These are phyloP conservation scores for Allium fistulosum DNA, from an alignment of 106 monocot species.

Conservation along the genomic window DNA sequence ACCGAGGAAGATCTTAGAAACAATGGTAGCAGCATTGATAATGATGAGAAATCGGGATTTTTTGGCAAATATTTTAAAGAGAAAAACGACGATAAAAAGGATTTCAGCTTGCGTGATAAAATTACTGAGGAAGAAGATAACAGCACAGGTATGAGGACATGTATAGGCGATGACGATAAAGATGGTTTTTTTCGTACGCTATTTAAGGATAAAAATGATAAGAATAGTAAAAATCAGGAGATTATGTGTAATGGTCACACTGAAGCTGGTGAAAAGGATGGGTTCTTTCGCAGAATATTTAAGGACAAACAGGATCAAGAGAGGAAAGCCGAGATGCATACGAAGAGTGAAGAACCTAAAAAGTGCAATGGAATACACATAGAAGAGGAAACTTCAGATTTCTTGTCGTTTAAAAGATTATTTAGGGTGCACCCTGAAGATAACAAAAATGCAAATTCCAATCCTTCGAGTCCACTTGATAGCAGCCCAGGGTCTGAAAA, in stretches of 20 bases:
- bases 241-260: constrained; percentile 20
- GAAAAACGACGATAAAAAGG: constrained; percentile 46
- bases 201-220: constrained; percentile 65
- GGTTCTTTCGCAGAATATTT: constrained; percentile 76
- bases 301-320: constrained; percentile 81
- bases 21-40: constrained; percentile 18
- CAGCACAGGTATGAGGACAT: constrained; percentile 9
- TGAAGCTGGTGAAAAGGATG: constrained; percentile 57
- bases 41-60: constrained; percentile 59
- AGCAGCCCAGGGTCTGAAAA: constrained; percentile 90
- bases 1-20: constrained; percentile 29
- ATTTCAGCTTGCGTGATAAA: constrained; percentile 14
- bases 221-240: constrained; percentile 38
- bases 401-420: constrained; percentile 78
- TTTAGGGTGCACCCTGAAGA: constrained; percentile 92
- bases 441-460: constrained; percentile 35
- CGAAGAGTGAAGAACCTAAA: constrained; percentile 29
- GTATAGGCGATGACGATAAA: constrained; percentile 45
- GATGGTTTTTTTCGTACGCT: constrained; percentile 50
- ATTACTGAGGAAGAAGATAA: constrained; percentile 43
- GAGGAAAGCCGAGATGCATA: constrained; percentile 35
- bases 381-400: constrained; percentile 82
- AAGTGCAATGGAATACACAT: constrained; percentile 28
- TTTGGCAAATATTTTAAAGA: constrained; percentile 52
- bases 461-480: constrained; percentile 26